phyloP scores from a whole-genome alignment of 2,329 filamentous ascomycete species.

The Chrysoporthe cubensis region DNA sequence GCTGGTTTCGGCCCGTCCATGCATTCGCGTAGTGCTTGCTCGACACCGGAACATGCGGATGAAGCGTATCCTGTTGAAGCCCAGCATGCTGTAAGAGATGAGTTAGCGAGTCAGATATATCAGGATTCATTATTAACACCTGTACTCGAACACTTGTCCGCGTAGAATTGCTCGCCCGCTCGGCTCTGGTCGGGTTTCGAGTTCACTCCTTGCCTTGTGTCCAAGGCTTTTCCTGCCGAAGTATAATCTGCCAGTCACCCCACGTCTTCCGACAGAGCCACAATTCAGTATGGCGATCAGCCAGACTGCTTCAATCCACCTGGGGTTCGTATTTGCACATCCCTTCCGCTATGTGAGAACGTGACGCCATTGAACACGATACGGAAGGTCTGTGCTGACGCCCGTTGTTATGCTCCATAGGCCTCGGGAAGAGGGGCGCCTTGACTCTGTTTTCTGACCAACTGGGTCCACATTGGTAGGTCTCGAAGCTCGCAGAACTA shows the following conservation, averaged over 20 bases:
- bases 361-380: too few relatives aligned
- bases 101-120: conserved; percentile 18
- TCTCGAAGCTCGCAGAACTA: too few relatives aligned
- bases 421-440: too few relatives aligned
- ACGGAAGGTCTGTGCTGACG: too few relatives aligned
- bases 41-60: conserved; percentile 60
- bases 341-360: background rate
- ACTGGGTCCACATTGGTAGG: too few relatives aligned
- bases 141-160: conserved; percentile 3
- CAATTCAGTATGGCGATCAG: too few relatives aligned
- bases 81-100: conserved; percentile 69
- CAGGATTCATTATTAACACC: background rate
- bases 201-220: background rate
- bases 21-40: conserved; percentile 64
- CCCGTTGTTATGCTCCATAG: too few relatives aligned
- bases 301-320: too few relatives aligned
- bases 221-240: background rate
- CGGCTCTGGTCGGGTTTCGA: background rate
- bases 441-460: too few relatives aligned
- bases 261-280: too few relatives aligned
- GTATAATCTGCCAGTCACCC: background rate
- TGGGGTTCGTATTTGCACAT: background rate
- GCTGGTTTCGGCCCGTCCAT: conserved; percentile 77
- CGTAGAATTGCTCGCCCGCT: background rate
- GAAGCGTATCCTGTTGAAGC: conserved; percentile 74